Percentiles rank a stretch among this genome's conserved stretches.
Evolutionary conservation across 2,329 filamentous ascomycete species (phyloP).

Genomic region (Capronia epimyces): DNA sequence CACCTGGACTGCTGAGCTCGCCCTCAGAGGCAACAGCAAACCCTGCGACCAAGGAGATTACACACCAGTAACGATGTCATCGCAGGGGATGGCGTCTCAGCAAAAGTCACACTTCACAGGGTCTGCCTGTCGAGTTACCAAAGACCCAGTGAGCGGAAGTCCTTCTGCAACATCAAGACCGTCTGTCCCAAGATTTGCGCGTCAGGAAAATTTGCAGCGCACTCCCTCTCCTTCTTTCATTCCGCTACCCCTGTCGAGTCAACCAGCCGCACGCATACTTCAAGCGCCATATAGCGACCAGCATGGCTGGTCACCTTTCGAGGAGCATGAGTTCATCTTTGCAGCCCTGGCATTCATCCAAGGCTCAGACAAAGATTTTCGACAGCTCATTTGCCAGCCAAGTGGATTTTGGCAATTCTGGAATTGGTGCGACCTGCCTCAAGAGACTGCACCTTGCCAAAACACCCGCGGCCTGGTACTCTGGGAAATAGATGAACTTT

Average conservation of each 20-base stretch:
- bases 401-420: constrained; percentile 13
- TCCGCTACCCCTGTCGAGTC: constrained; percentile 6
- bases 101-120: not conserved
- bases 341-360: constrained; percentile 7
- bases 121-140: not conserved
- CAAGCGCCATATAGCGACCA: constrained; percentile 9
- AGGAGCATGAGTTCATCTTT: constrained; percentile 11
- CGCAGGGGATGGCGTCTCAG: too few species aligned
- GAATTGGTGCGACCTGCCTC: constrained; percentile 9
- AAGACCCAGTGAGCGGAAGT: not conserved
- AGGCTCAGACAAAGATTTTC: not conserved
- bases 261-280: not conserved
- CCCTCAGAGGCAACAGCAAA: constrained; percentile 3
- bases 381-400: not conserved
- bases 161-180: not conserved
- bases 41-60: not conserved
- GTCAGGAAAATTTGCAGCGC: not conserved
- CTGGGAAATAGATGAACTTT: constrained; percentile 9
- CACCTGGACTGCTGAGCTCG: constrained; percentile 15
- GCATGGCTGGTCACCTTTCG: constrained; percentile 14
- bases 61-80: too few species aligned
- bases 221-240: constrained; percentile 17
- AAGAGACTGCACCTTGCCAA: constrained; percentile 2
- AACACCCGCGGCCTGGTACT: not conserved
- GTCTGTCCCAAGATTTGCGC: not conserved